Evolutionary conservation across 78 protist genomes (phyloP).

Genomic region (Speleostelium caveatum): DNA sequence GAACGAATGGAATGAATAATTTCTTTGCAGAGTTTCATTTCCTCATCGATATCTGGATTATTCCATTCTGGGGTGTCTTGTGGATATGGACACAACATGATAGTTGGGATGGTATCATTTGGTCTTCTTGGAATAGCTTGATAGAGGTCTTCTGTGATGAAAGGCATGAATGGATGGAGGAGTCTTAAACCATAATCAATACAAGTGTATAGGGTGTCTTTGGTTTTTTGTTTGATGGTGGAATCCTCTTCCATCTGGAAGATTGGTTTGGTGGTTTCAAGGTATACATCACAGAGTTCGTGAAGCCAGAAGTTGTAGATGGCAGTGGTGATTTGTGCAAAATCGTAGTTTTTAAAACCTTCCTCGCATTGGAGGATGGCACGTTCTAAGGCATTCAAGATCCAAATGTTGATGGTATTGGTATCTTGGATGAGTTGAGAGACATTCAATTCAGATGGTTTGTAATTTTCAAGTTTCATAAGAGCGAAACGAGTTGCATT

Average conservation of each 20-base stretch:
- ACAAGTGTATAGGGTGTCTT: slow-evolving; percentile 79
- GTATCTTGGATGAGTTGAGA: slow-evolving; percentile 8
- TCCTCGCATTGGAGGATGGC: slow-evolving; percentile 61
- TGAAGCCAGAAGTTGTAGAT: slow-evolving; percentile 88
- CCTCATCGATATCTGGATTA: slow-evolving; percentile 49
- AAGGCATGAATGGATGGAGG: slow-evolving; percentile 99
- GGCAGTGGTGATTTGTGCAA: slow-evolving; percentile 84
- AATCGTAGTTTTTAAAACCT: slow-evolving; percentile 82
- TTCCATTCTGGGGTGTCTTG: slow-evolving; percentile 11
- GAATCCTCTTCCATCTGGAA: slow-evolving; percentile 37
- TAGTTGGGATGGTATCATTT: slow-evolving; percentile 48
- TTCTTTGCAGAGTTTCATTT: slow-evolving; percentile 59
- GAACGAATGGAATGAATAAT: slow-evolving; percentile 60
- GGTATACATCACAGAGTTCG: slow-evolving; percentile 96
- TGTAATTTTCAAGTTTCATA: slow-evolving; percentile 22
- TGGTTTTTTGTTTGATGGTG: slow-evolving; percentile 57
- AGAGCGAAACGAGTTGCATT: slow-evolving; percentile 89
- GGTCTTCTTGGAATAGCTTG: slow-evolving; percentile 89
- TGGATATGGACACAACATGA: slow-evolving; percentile 86
- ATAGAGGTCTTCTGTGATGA: slow-evolving; percentile 97
- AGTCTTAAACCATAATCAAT: slow-evolving; percentile 93
- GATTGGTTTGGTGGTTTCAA: slow-evolving; percentile 91
- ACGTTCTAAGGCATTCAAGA: slow-evolving; percentile 86
- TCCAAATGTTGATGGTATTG: slow-evolving; percentile 88
- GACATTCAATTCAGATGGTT: slow-evolving; percentile 20